Evolutionary conservation across 371 early-diverging fungal species (phyloP).

Genomic region (Haplosporangium sp.): DNA sequence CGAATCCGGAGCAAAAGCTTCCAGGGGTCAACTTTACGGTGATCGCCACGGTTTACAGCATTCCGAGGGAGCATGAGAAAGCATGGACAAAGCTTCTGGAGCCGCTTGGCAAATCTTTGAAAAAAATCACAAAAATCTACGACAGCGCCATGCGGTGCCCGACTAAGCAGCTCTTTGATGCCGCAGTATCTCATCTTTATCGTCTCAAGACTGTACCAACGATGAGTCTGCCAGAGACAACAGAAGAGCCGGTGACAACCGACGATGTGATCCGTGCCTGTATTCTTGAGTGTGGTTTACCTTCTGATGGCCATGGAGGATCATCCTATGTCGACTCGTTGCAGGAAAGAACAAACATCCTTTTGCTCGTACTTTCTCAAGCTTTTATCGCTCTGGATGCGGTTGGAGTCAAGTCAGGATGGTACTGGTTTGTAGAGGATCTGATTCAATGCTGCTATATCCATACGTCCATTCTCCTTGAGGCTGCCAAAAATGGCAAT

Average conservation of each 20-base stretch:
- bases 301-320: slow-evolving; percentile 23
- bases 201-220: slow-evolving; percentile 16
- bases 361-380: slow-evolving; percentile 8
- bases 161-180: slow-evolving; percentile 45
- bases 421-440: slow-evolving; percentile 54
- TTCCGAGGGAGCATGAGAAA: slow-evolving; percentile 27
- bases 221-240: too few species aligned
- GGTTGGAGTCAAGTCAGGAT: slow-evolving; percentile 14
- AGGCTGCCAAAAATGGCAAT: slow-evolving; percentile 15
- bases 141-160: slow-evolving; percentile 28
- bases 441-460: slow-evolving; percentile 17
- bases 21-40: slow-evolving; percentile 7
- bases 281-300: slow-evolving; percentile 36
- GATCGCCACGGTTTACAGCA: slow-evolving; percentile 7
- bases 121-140: slow-evolving; percentile 10
- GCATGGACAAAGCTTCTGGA: slow-evolving; percentile 31
- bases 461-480: slow-evolving; percentile 8
- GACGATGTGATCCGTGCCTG: slow-evolving; percentile 19
- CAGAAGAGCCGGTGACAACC: neutral
- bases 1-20: neutral
- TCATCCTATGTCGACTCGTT: slow-evolving; percentile 26
- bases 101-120: neutral
- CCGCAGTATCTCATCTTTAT: slow-evolving; percentile 50
- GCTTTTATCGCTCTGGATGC: slow-evolving; percentile 12
- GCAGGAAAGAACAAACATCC: slow-evolving; percentile 16